Evolutionary conservation across 1,284 basidiomycete genomes (phyloP).

Genomic region (Ustilago sp.): DNA sequence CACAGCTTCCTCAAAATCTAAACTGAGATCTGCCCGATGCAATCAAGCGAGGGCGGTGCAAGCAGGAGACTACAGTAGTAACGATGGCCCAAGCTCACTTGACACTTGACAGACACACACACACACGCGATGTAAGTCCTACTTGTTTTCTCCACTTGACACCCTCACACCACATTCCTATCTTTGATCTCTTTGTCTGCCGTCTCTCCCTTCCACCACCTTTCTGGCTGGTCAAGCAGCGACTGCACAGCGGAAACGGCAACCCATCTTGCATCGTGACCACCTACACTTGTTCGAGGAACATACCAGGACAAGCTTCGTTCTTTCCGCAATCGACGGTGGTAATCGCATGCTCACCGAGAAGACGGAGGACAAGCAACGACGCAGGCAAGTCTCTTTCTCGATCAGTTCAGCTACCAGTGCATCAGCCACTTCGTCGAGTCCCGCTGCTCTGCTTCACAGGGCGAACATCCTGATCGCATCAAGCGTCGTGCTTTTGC

Average conservation of each 20-base stretch:
- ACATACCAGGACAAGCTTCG: not conserved
- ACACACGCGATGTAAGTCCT: slow-evolving; percentile 4
- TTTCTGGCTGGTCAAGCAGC: not conserved
- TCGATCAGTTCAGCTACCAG: slow-evolving; percentile 17
- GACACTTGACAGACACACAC: slow-evolving; percentile 4
- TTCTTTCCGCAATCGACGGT: not conserved
- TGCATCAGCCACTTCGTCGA: not conserved
- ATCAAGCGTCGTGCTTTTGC: slow-evolving; percentile 29
- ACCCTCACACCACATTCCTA: not conserved
- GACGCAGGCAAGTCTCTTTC: slow-evolving; percentile 29
- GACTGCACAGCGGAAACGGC: not conserved
- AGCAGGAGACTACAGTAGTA: not conserved
- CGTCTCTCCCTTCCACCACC: not conserved
- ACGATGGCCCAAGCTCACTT: slow-evolving; percentile 13
- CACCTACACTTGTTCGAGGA: not conserved
- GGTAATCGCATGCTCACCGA: slow-evolving; percentile 19
- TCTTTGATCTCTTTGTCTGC: not conserved
- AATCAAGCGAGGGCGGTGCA: slow-evolving; percentile 7
- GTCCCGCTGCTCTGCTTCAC: slow-evolving; percentile 11
- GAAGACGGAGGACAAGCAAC: slow-evolving; percentile 11
- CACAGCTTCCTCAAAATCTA: not conserved
- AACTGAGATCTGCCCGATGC: slow-evolving; percentile 2
- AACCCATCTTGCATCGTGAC: not conserved
- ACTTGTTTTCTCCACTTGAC: not conserved
- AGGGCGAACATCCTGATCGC: slow-evolving; percentile 23